Evolutionary conservation across 2,329 filamentous ascomycete genomes (phyloP).

Genomic region (Nothopassalora personata): DNA sequence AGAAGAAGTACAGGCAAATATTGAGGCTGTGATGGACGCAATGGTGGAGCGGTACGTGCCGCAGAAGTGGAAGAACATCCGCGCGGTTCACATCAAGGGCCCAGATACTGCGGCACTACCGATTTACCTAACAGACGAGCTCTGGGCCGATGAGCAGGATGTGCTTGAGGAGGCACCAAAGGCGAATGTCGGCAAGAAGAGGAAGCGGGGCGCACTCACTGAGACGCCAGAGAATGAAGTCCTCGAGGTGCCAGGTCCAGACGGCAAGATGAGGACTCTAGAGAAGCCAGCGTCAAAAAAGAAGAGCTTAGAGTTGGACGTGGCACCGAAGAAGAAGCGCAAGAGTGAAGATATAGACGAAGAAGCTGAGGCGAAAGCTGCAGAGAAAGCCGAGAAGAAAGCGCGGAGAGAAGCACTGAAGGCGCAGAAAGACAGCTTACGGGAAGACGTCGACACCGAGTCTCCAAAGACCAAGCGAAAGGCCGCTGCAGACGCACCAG

Average conservation of each 20-base stretch:
- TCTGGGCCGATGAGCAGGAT: slow-evolving; percentile 76
- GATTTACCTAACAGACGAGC: slow-evolving; percentile 88
- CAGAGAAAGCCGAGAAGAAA: slow-evolving; percentile 22
- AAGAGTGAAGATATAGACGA: slow-evolving; percentile 23
- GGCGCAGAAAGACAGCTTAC: slow-evolving; percentile 25
- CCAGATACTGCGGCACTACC: slow-evolving; percentile 82
- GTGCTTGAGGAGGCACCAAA: slow-evolving; percentile 54
- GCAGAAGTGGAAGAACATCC: slow-evolving; percentile 81
- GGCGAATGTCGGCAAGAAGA: slow-evolving; percentile 30
- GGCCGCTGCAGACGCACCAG: not conserved
- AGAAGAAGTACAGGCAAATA: slow-evolving; percentile 74
- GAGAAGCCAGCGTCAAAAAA: slow-evolving; percentile 23
- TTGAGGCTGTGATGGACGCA: slow-evolving; percentile 62
- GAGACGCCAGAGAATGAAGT: slow-evolving; percentile 20
- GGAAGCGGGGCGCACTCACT: slow-evolving; percentile 29
- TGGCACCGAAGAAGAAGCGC: slow-evolving; percentile 25
- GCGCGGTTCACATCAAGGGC: slow-evolving; percentile 83
- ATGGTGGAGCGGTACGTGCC: slow-evolving; percentile 76
- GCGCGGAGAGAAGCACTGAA: slow-evolving; percentile 26
- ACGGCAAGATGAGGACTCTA: slow-evolving; percentile 31
- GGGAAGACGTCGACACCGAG: slow-evolving; percentile 1
- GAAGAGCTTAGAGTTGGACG: slow-evolving; percentile 18
- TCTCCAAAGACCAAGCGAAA: not conserved
- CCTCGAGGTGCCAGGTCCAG: slow-evolving; percentile 29
- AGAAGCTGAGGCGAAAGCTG: slow-evolving; percentile 17